Evolutionary conservation across 225 moss, liverwort and hornwort genomes (phyloP).

Genomic region (Takakia lepidozioides): DNA sequence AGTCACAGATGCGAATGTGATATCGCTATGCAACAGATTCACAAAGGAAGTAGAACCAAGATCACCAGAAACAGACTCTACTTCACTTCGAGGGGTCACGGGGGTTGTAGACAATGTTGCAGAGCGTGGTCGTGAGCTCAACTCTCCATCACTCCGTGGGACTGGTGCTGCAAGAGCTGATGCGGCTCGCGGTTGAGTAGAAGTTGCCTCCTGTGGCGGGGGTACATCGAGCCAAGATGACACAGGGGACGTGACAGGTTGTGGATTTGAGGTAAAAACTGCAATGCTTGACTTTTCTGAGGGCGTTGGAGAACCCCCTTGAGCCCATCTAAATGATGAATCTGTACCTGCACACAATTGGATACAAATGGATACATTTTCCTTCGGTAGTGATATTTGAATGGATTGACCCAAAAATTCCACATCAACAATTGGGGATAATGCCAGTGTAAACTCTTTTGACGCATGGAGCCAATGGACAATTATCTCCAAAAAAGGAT

Average conservation of each 20-base stretch:
- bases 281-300: constrained; percentile 48
- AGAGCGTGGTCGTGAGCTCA: constrained; percentile 43
- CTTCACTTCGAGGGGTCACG: constrained; percentile 43
- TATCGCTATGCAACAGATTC: constrained; percentile 48
- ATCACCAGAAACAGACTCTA: constrained; percentile 43
- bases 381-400: too few relatives aligned
- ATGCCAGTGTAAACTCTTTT: neutral
- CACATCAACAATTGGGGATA: too few relatives aligned
- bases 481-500: neutral
- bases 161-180: constrained; percentile 40
- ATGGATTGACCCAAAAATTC: too few relatives aligned
- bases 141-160: constrained; percentile 52
- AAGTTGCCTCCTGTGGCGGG: constrained; percentile 45
- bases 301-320: constrained; percentile 40
- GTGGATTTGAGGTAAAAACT: constrained; percentile 26
- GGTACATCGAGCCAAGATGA: constrained; percentile 44
- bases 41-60: constrained; percentile 46
- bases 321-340: constrained; percentile 37
- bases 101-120: constrained; percentile 46
- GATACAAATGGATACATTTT: too few relatives aligned
- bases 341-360: constrained; percentile 24
- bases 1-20: constrained; percentile 49
- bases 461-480: neutral
- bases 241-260: constrained; percentile 33
- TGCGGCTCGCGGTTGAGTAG: constrained; percentile 39